Percentiles rank a stretch among this genome's conserved stretches.
Evolutionary conservation across 164 flowering plant genomes (phyloP).

Genomic region (Piper betle): DNA sequence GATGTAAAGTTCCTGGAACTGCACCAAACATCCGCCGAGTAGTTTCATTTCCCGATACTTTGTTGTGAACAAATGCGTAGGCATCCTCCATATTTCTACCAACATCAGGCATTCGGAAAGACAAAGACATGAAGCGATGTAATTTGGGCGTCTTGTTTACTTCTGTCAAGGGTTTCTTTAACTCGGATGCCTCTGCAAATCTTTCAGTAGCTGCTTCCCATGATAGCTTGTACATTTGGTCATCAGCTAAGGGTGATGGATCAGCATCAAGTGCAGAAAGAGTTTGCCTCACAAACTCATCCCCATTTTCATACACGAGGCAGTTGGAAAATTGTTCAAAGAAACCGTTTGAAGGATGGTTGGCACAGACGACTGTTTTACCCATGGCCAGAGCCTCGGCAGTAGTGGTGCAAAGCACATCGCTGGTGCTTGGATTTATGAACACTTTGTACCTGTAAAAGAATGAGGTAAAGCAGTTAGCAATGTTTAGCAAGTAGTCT

Average conservation of each 20-base stretch:
- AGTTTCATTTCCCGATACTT: constrained; percentile 48
- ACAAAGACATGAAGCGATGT: too few relatives aligned
- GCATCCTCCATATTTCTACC: constrained; percentile 64
- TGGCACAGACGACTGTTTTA: constrained; percentile 72
- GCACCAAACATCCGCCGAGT: constrained; percentile 62
- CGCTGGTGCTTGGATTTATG: too few relatives aligned
- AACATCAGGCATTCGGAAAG: too few relatives aligned
- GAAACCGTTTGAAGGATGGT: constrained; percentile 93
- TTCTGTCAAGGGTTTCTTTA: too few relatives aligned
- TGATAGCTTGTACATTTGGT: too few relatives aligned
- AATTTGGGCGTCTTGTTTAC: too few relatives aligned
- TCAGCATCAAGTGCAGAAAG: constrained; percentile 68
- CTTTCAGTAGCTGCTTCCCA: constrained; percentile 56
- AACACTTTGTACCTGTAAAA: too few relatives aligned
- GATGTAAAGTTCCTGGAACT: constrained; percentile 50
- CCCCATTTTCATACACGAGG: constrained; percentile 62
- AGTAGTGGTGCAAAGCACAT: too few relatives aligned
- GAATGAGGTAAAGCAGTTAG: too few relatives aligned
- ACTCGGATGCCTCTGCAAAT: too few relatives aligned
- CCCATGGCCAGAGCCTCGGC: too few relatives aligned
- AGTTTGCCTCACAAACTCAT: constrained; percentile 91
- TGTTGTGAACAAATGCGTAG: constrained; percentile 53
- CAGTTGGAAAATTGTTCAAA: constrained; percentile 93
- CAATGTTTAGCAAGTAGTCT: too few relatives aligned
- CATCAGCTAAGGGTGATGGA: constrained; percentile 21